Evolutionary conservation across 2,329 filamentous ascomycete species (phyloP).

Genomic region (Paraphoma sp.): DNA sequence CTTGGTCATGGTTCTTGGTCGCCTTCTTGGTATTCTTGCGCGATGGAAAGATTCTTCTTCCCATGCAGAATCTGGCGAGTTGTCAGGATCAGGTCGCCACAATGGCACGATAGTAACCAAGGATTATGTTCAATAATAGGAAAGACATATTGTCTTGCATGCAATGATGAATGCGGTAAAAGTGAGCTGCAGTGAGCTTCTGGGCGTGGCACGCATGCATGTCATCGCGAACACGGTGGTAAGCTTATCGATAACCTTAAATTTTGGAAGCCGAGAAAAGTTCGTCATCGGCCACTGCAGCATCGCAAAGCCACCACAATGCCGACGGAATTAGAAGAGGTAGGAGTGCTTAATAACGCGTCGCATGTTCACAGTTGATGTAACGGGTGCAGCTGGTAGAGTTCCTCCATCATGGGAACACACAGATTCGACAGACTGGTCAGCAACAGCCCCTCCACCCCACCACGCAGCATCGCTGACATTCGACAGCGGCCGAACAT

Average conservation of each 20-base stretch:
- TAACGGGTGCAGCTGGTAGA: slow-evolving; percentile 83
- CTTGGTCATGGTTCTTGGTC: too few relatives aligned
- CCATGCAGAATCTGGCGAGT: too few relatives aligned
- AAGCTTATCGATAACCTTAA: slow-evolving; percentile 45
- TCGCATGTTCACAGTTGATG: neutral
- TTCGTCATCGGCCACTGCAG: slow-evolving; percentile 31
- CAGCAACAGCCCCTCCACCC: slow-evolving; percentile 39
- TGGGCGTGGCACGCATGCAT: neutral
- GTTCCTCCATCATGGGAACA: slow-evolving; percentile 91
- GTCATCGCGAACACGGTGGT: slow-evolving; percentile 4
- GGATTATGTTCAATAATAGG: slow-evolving; percentile 5
- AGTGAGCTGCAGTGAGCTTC: slow-evolving; percentile 10
- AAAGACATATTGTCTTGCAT: slow-evolving; percentile 4
- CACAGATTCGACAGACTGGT: slow-evolving; percentile 85
- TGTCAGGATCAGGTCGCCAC: too few relatives aligned
- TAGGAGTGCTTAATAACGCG: slow-evolving; percentile 19
- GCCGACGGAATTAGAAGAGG: slow-evolving; percentile 60
- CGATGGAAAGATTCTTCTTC: too few relatives aligned
- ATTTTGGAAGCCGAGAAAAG: slow-evolving; percentile 25
- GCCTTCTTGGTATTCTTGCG: too few relatives aligned
- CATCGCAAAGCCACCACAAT: slow-evolving; percentile 38
- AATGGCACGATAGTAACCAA: neutral
- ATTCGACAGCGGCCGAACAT: slow-evolving; percentile 74
- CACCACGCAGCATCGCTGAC: slow-evolving; percentile 22
- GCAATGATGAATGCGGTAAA: slow-evolving; percentile 3